Evolutionary conservation across 768 basidiomycete species (phyloP).

Genomic region (Hemileccinum rubropunctum): DNA sequence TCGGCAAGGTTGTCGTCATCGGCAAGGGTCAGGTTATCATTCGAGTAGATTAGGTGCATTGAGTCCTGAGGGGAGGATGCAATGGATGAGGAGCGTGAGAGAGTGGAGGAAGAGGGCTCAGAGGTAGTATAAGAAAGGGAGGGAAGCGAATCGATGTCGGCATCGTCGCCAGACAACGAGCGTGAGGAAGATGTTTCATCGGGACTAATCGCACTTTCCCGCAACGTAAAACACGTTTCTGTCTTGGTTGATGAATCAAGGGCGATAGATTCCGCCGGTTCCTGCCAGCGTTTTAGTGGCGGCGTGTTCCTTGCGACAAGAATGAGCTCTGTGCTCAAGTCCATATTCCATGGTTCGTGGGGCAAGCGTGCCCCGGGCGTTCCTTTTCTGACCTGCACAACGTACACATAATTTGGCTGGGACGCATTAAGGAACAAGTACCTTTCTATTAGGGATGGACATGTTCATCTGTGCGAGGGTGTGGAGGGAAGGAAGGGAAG

Average conservation of each 20-base stretch:
- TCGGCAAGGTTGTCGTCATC: slow-evolving; percentile 9
- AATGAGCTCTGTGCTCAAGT: not conserved
- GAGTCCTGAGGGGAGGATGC: slow-evolving; percentile 32
- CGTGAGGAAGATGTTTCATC: slow-evolving; percentile 24
- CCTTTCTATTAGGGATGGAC: slow-evolving; percentile 35
- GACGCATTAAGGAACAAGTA: slow-evolving; percentile 11
- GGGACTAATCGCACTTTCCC: not conserved
- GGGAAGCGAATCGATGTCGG: slow-evolving; percentile 33
- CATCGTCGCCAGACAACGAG: slow-evolving; percentile 22
- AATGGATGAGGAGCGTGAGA: slow-evolving; percentile 44
- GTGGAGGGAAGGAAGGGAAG: slow-evolving; percentile 42
- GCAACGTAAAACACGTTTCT: slow-evolving; percentile 6
- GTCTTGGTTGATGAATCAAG: not conserved
- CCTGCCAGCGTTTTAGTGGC: too few species aligned
- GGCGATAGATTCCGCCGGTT: not conserved
- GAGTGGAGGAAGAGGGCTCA: slow-evolving; percentile 34
- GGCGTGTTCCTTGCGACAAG: too few species aligned
- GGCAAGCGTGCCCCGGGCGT: slow-evolving; percentile 42
- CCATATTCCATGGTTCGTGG: slow-evolving; percentile 40
- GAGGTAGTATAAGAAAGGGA: slow-evolving; percentile 30
- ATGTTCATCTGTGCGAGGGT: slow-evolving; percentile 37
- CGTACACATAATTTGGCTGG: too few species aligned
- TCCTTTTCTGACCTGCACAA: slow-evolving; percentile 37
- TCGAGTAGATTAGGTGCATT: slow-evolving; percentile 18
- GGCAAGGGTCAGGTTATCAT: slow-evolving; percentile 7